Evolutionary conservation across 495 filamentous ascomycete species (phyloP), one percentile per base, ranked within the genome.

Genomic region (Platismatia glauca): DNA sequence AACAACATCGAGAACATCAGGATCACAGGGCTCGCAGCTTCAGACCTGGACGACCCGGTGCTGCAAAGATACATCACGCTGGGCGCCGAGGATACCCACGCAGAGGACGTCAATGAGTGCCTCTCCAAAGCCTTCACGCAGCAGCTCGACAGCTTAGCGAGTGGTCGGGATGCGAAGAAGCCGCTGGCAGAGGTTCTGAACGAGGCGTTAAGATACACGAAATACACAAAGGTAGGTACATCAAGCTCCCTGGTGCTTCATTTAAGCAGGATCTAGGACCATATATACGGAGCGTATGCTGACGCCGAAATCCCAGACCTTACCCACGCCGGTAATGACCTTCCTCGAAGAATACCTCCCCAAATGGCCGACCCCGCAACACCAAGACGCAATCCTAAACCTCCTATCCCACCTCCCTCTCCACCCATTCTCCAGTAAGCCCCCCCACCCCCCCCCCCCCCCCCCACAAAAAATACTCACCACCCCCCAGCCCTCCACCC

Each of bases 61-160:
- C 81, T 92, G 20, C 91, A 91, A 67, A 92, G 91, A 66, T 83
- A 89, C 55, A 66, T 94, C 27, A 75, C 79, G 22, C 72, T 95
- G 27, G 82, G 79, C 33, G 83, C 87, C 35, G 81, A 85, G 2
- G 80, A 83, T 44, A 73, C 76, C 60, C 80, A 77, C 20, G 71
- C 78, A 52, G 73, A 76, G 33, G 80, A 89, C 18, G 74, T 89
- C 16, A 77, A 86, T 67, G 85, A 85, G 68, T 90, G 87, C 87
- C 66, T 92, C 60, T 72, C 73, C 57, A 79, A 77, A 11, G 86
- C 84, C 43, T 73, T 87, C 34, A 75, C 78, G 62, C 84, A 89
- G 69, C 74, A 80, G 61, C 62, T 88, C 58, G 75, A 82, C 61
- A 73, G 72, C 64, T 77, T 83, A 29, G 74, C 80, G 35, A 76